Conservation (phyloP, 1,284 basidiomycete species). For the Tilletia caries region DNA sequence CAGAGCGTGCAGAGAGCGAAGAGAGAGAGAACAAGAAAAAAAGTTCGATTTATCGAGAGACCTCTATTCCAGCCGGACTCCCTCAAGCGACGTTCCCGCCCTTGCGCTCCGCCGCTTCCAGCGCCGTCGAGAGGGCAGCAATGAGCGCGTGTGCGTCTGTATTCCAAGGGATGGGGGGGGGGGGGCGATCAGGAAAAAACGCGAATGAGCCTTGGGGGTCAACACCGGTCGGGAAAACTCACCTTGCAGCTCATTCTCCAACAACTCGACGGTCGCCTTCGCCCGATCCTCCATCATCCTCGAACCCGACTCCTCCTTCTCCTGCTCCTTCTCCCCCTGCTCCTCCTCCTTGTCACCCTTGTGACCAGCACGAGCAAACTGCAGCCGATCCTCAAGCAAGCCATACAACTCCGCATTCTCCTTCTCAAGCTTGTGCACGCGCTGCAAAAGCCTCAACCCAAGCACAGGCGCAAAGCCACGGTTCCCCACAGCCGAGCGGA, state of each 20-base stretch:
- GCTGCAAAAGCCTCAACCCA: slow-evolving; percentile 32
- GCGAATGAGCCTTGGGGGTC: too few relatives aligned
- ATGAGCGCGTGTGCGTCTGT: slow-evolving; percentile 8
- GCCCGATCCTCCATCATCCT: background rate
- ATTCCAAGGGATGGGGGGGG: background rate
- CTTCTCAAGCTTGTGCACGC: slow-evolving; percentile 25
- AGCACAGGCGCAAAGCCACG: slow-evolving; percentile 23
- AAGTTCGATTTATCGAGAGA: too few relatives aligned
- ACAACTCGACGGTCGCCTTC: slow-evolving; percentile 5
- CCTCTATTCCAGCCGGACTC: too few relatives aligned
- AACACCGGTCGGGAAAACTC: background rate
- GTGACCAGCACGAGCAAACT: slow-evolving; percentile 9
- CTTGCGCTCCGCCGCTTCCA: background rate
- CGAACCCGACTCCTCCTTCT: background rate
- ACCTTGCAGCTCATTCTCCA: slow-evolving; percentile 13
- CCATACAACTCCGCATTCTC: slow-evolving; percentile 33
- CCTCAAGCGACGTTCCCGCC: too few relatives aligned
- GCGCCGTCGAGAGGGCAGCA: background rate
- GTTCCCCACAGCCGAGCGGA: slow-evolving; percentile 10
- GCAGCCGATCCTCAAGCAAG: slow-evolving; percentile 17
- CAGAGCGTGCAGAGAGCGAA: too few relatives aligned
- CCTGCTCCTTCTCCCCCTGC: slow-evolving; percentile 28
- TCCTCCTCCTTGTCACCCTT: slow-evolving; percentile 34
- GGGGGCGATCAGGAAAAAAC: background rate
- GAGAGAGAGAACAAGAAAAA: too few relatives aligned